Base-by-base conservation (phyloP, 2,329 filamentous ascomycete genomes). In the Mycosphaerelloides madeirae region DNA sequence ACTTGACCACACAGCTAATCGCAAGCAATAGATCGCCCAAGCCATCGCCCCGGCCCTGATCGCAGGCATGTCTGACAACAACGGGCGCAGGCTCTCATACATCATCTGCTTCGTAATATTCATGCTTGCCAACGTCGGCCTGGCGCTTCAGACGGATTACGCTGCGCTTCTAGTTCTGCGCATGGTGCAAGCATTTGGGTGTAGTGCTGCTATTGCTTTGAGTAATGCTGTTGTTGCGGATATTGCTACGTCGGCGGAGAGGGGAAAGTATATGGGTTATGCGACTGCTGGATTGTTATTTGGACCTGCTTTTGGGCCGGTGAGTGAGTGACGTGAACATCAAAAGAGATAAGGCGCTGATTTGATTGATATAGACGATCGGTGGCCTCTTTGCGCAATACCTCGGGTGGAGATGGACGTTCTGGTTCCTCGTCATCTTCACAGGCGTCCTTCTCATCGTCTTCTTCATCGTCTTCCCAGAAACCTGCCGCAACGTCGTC, bases 11-110 rank as follows among this genome's bases (percentile, higher is more conserved):
- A n/a, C n/a, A n/a, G n/a, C n/a, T n/a, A n/a, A n/a, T n/a, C n/a
- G n/a, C n/a, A n/a, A n/a, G n/a, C n/a, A n/a, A n/a, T n/a, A 54
- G 69, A 74, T 77, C 13, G 69, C 75, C 19, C 76, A 79, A 66
- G 77, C 73, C 3, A 61, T 79, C 12, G 58, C 57, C 3, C 59
- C 59, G 12, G 49, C 57, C 1, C 46, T 62, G 9, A 54, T 60
- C 18, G 58, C 54, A 6, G 56, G 52, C 41, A 54, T 60, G 52
- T 55, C 57, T 3, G 59, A 62, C 29, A 48, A 46, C 12, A 56
- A 49, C 28, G 59, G 59, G 19, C 49, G 59, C 8, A 38, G 59
- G 29, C 36, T 55, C 20, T 50, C 53, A 12, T 59, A 55, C 41
- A 55, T 62, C 14, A 43, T 61, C 36, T 57, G 55, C 44, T 59